Conservation (phyloP, 495 filamentous ascomycete genomes). For the Xylaria grammica region DNA sequence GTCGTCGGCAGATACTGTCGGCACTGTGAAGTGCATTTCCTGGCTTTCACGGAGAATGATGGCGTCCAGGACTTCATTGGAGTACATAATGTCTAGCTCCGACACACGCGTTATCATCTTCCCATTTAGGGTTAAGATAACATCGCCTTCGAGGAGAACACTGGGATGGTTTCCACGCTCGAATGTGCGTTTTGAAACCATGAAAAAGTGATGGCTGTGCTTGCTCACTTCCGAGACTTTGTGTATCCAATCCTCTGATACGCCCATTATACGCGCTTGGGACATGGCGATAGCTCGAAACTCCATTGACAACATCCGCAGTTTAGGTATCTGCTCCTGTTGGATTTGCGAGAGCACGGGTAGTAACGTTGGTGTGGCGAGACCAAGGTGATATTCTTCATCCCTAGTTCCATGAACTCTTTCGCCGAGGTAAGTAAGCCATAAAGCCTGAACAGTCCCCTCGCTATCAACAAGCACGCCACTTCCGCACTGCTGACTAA, state of each 20-base stretch:
- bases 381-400: constrained; percentile 94
- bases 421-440: constrained; percentile 96
- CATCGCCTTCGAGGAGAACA: constrained; percentile 84
- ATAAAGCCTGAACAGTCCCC: constrained; percentile 90
- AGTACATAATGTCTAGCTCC: constrained; percentile 96
- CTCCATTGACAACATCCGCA: constrained; percentile 91
- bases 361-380: constrained; percentile 85
- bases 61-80: constrained; percentile 80
- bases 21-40: constrained; percentile 77
- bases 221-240: constrained; percentile 85
- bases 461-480: constrained; percentile 90
- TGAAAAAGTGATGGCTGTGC: constrained; percentile 93
- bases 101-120: constrained; percentile 91
- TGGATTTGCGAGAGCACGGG: constrained; percentile 86
- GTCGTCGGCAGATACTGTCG: constrained; percentile 87
- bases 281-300: constrained; percentile 95
- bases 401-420: constrained; percentile 82
- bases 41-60: constrained; percentile 84
- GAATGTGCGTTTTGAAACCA: constrained; percentile 84
- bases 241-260: constrained; percentile 92
- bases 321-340: constrained; percentile 73
- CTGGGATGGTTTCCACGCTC: constrained; percentile 70
- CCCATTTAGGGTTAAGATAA: constrained; percentile 88
- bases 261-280: constrained; percentile 97
- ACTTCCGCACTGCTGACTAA: constrained; percentile 91